These are phyloP conservation scores for Gorgonomyces haynaldii DNA, from an alignment of 192 early-diverging fungal species.

Conservation along the genomic window DNA sequence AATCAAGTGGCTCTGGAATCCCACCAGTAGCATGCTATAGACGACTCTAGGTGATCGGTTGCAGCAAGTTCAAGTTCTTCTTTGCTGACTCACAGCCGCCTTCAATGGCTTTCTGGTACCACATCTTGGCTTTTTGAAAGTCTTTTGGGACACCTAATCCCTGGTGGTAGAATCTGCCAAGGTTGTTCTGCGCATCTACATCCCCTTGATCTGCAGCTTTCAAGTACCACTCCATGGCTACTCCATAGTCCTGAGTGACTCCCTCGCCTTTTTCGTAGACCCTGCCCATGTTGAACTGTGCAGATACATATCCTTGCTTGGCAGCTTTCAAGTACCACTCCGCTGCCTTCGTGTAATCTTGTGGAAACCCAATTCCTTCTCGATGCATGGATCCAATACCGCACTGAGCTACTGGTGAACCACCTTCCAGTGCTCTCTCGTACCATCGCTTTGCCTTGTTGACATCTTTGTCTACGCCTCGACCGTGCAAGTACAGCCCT, in stretches of 20 bases:
- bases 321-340: conserved; percentile 14
- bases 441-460: background rate
- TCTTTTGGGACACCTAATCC: conserved; percentile 3
- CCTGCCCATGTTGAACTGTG: conserved; percentile 16
- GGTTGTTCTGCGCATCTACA: conserved; percentile 1
- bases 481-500: conserved; percentile 30
- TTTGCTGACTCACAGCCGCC: background rate
- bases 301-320: conserved; percentile 6
- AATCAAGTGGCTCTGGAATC: too few relatives aligned
- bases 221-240: conserved; percentile 12
- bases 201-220: conserved; percentile 6
- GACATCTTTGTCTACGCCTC: conserved; percentile 4
- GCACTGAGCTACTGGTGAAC: conserved; percentile 10
- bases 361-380: conserved; percentile 12
- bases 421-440: background rate
- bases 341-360: conserved; percentile 13
- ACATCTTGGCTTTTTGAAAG: background rate
- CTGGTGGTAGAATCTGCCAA: background rate
- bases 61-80: conserved; percentile 29
- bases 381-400: conserved; percentile 26
- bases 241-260: background rate
- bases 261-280: conserved; percentile 7
- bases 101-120: background rate
- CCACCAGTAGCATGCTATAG: too few relatives aligned
- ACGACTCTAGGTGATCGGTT: conserved; percentile 35